These are phyloP conservation scores for Rhazya stricta DNA, from an alignment of 257 asterid genomes.

Conservation along the genomic window DNA sequence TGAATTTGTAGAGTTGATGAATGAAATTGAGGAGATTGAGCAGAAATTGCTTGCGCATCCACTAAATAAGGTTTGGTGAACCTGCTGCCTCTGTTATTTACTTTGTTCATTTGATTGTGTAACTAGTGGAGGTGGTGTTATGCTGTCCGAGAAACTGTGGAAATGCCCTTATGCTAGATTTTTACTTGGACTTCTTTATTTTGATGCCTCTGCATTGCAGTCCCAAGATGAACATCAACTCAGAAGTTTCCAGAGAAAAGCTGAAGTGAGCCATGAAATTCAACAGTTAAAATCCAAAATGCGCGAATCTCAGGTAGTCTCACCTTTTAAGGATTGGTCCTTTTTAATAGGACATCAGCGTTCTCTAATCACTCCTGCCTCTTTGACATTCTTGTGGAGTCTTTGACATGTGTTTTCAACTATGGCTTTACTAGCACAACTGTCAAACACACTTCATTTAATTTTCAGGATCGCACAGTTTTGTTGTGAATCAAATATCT, in stretches of 20 bases:
- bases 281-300: conserved; percentile 85
- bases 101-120: background rate
- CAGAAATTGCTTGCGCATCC: conserved; percentile 73
- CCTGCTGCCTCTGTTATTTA: conserved; percentile 3
- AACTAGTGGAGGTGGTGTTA: background rate
- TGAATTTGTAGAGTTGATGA: conserved; percentile 66
- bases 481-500: background rate
- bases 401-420: background rate
- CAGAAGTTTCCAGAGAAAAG: conserved; percentile 80
- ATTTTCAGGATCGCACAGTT: background rate
- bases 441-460: background rate
- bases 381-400: background rate
- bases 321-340: conserved; percentile 8
- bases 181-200: background rate
- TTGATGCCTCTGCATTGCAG: conserved; percentile 31
- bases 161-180: background rate
- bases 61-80: conserved; percentile 57
- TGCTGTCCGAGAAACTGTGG: background rate
- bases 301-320: conserved; percentile 91
- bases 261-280: conserved; percentile 93
- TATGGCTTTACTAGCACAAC: background rate
- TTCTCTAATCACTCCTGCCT: background rate
- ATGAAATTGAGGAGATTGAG: conserved; percentile 79
- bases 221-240: conserved; percentile 80
- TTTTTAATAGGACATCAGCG: background rate